phyloP scores from a whole-genome alignment of 352 stramenopile genomes.

The Peronosclerospora sorghi region DNA sequence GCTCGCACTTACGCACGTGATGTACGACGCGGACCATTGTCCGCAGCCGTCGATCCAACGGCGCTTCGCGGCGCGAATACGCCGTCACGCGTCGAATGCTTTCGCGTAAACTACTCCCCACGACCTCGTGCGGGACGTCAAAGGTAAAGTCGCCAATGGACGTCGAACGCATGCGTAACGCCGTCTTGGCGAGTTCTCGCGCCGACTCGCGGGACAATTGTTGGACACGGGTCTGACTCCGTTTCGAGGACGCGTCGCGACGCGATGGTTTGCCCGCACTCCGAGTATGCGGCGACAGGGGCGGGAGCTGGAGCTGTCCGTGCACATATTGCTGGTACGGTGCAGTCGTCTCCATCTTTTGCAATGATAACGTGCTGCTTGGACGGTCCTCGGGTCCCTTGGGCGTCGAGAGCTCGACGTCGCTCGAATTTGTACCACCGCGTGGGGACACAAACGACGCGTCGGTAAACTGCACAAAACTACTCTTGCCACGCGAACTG shows the following conservation, averaged over 20 bases:
- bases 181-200: constrained; percentile 59
- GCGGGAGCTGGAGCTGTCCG: constrained; percentile 48
- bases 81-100: constrained; percentile 76
- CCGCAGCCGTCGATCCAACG: constrained; percentile 50
- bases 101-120: constrained; percentile 42
- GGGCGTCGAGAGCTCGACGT: constrained; percentile 19
- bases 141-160: constrained; percentile 72
- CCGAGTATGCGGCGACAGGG: constrained; percentile 24
- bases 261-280: constrained; percentile 17
- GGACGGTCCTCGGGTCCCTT: constrained; percentile 16
- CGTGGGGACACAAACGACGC: constrained; percentile 16
- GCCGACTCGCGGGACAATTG: constrained; percentile 39
- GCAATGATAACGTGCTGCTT: constrained; percentile 5
- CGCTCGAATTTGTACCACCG: constrained; percentile 13
- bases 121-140: constrained; percentile 43
- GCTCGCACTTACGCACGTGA: constrained; percentile 37
- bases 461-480: constrained; percentile 15
- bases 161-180: constrained; percentile 50
- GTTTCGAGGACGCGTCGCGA: constrained; percentile 5
- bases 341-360: constrained; percentile 12
- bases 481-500: constrained; percentile 13
- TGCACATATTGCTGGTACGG: constrained; percentile 62
- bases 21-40: constrained; percentile 27
- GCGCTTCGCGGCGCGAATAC: constrained; percentile 63
- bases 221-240: constrained; percentile 28